Base-by-base conservation (phyloP, 495 filamentous ascomycete species). In the Symbiotaphrina buchneri region DNA sequence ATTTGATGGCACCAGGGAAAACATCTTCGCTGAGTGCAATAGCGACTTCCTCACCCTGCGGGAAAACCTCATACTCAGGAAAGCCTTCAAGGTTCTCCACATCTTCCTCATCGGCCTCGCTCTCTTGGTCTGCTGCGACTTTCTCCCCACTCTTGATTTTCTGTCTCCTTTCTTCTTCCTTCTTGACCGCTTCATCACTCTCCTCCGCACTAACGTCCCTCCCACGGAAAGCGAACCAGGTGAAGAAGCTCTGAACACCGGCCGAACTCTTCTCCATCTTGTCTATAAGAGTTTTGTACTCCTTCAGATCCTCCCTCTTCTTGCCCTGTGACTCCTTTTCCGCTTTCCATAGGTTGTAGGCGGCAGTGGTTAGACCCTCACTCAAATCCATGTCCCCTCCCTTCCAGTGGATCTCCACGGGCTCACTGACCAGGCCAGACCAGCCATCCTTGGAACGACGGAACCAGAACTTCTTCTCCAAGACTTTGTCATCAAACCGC, bases 391-490 rank as follows among this genome's bases (percentile, higher is more conserved):
- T 71, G 31, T 65, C 74, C 39, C 69, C 55, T 4, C 16, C 10
- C 64, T 81, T 91, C 85, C 85, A 95, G 42, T 71, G 57, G 46
- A 95, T 79, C 34, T 66, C 59, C 22, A 92, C 77, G 4, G 85
- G 85, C 47, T 85, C 79, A 22, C 68, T 75, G 27, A 87, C 78
- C 13, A 87, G 58, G 20, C 78, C 79, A 13, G 60, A 51, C 59
- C 65, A 76, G 19, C 66, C 69, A 41, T 68, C 65, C 42, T 61
- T 63, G 23, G 54, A 53, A 48, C 38, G 60, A 39, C 81, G 71
- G 55, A 67, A 75, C 68, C 73, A 83, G 51, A 93, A 85, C 42
- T 73, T 74, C 71, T 95, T 95, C 49, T 79, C 75, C 25, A 95
- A 53, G 34, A 71, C 63, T 23, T 49, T 47, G 49, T 92, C 62